Evolutionary conservation across 179 eudicot species (phyloP).

Genomic region (Corrigiola litoralis): DNA sequence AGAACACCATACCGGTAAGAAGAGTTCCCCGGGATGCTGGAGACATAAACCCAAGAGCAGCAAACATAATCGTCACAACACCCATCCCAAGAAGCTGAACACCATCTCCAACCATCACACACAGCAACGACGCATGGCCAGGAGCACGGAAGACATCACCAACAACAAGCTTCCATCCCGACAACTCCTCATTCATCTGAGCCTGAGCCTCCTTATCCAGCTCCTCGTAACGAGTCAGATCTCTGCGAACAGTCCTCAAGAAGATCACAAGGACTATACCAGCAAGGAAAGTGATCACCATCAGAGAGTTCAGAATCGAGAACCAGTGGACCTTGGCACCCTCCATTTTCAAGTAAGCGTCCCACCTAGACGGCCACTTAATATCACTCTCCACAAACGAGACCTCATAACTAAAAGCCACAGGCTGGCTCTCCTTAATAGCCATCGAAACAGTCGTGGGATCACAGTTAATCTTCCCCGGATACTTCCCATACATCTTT

Average conservation of each 20-base stretch:
- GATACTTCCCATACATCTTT: slow-evolving; percentile 28
- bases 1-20: slow-evolving; percentile 36
- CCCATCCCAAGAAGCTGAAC: slow-evolving; percentile 35
- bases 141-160: slow-evolving; percentile 38
- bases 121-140: slow-evolving; percentile 19
- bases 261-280: slow-evolving; percentile 41
- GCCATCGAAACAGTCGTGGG: slow-evolving; percentile 34
- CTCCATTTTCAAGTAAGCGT: slow-evolving; percentile 42
- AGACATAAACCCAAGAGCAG: slow-evolving; percentile 40
- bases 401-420: slow-evolving; percentile 36
- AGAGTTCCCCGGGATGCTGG: slow-evolving; percentile 40
- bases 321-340: slow-evolving; percentile 45
- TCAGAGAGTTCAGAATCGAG: slow-evolving; percentile 32
- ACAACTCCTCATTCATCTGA: slow-evolving; percentile 38
- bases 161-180: slow-evolving; percentile 36
- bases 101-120: slow-evolving; percentile 40
- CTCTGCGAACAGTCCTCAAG: slow-evolving; percentile 38
- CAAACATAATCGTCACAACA: slow-evolving; percentile 34
- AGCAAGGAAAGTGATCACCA: slow-evolving; percentile 45
- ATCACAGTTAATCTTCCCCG: slow-evolving; percentile 35
- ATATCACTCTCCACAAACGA: slow-evolving; percentile 37
- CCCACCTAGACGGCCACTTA: slow-evolving; percentile 45
- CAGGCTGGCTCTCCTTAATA: slow-evolving; percentile 26
- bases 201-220: slow-evolving; percentile 40
- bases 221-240: slow-evolving; percentile 40